Conservation (phyloP, 1,139 yeast genomes). For the Pichia kudriavzevii region DNA sequence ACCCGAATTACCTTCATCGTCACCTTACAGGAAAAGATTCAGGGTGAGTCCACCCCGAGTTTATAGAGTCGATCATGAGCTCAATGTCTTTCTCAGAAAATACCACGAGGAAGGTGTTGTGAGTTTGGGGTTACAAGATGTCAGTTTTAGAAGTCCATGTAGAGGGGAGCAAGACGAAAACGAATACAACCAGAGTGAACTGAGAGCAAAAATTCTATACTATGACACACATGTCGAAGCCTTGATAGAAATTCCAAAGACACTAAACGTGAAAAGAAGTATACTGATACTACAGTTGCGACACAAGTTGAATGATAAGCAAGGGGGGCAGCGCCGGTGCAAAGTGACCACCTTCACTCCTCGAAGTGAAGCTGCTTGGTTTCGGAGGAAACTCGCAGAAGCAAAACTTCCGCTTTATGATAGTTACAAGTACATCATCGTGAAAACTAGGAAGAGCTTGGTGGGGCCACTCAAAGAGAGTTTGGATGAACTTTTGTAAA, state of each 20-base stretch:
- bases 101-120: constrained; percentile 4
- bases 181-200: neutral
- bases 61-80: neutral
- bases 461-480: constrained; percentile 1
- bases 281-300: neutral
- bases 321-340: constrained; percentile 3
- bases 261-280: neutral
- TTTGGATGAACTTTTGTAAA: constrained; percentile 3
- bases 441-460: constrained; percentile 4
- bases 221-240: constrained; percentile 2
- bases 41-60: too few species aligned
- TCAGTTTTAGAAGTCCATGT: constrained; percentile 10
- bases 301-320: neutral
- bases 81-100: constrained; percentile 1
- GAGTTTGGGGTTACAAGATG: constrained; percentile 7
- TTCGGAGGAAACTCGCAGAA: constrained; percentile 7
- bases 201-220: constrained; percentile 1
- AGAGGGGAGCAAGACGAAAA: neutral
- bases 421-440: constrained; percentile 5
- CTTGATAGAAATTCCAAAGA: constrained; percentile 6
- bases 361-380: constrained; percentile 11
- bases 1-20: too few species aligned
- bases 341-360: constrained; percentile 11
- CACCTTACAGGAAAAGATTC: too few species aligned
- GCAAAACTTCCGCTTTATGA: neutral